Evolutionary conservation across 2,329 filamentous ascomycete genomes (phyloP), one percentile per base, ranked within the genome.

Genomic region (Colletotrichum filicis): DNA sequence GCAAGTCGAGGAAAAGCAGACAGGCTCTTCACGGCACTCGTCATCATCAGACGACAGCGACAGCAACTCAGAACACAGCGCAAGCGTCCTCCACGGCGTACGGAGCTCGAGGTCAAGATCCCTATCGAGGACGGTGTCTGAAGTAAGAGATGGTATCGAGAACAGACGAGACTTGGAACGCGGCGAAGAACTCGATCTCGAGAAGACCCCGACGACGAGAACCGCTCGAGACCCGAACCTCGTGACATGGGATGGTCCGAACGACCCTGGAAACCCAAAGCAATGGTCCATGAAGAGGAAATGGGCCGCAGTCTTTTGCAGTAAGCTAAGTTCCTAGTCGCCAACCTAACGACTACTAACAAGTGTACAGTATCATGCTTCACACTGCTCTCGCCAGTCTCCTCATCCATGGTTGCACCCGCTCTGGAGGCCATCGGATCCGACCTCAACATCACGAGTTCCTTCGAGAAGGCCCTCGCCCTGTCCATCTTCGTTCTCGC

Each of bases 351-450:
- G n/a, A 7, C 14, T 69, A 69, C 28, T 61, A 37, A 73, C 56
- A 12, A 28, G 28, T 28, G 7, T 12, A 9, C 53, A 78, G 78
- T 80, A 83, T 90, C 66, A 83, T 91, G 35, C 62, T 91, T 91
- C 78, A 91, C 89, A 2, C 86, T 92, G 75, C 88, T 92, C 72
- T 90, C 90, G 2, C 89, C 89, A 0, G 84, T 91, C 8, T 87
- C 88, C 2, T 91, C 89, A 5, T 89, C 88, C 46, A 89, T 90
- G 82, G 84, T 90, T 14, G 88, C 88, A 0, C 87, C 87, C 1
- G 84, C 83, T 5, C 79, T 93, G 52, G 78, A 79, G 11, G 79
- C 83, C 3, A 89, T 93, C 60, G 84, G 85, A n/a, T 76, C 77
- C 1, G 89, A 92, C 32, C 84, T 92, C 46, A 74, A 86, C 68